Percentiles rank a stretch among this genome's conserved stretches.
Conservation (phyloP, 2,329 filamentous ascomycete species). For the Talaromyces sp. region DNA sequence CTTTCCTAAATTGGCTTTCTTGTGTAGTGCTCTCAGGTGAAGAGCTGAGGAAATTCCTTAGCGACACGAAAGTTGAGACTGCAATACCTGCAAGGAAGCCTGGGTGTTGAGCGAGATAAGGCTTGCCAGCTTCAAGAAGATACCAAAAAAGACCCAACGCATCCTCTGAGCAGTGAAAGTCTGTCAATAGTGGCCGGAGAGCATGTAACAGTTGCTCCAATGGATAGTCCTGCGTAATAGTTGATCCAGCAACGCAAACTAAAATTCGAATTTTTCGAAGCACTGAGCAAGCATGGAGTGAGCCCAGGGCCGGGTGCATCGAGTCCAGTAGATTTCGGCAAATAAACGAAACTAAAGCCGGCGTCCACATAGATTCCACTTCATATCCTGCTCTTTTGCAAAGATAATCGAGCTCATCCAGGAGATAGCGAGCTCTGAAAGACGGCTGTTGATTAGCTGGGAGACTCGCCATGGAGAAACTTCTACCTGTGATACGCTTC, state of each 20-base stretch:
- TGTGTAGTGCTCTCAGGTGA: conserved; percentile 76
- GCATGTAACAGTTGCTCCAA: conserved; percentile 85
- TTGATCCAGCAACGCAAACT: conserved; percentile 67
- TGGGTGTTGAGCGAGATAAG: conserved; percentile 59
- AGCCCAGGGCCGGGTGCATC: conserved; percentile 75
- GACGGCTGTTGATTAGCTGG: conserved; percentile 79
- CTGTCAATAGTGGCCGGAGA: conserved; percentile 69
- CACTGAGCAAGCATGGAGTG: conserved; percentile 78
- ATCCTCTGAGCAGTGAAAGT: conserved; percentile 85
- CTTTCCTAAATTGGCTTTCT: conserved; percentile 72
- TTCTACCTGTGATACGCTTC: conserved; percentile 61
- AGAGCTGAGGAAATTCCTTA: conserved; percentile 69
- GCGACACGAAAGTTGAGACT: conserved; percentile 70
- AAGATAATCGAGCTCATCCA: conserved; percentile 70
- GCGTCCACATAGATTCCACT: conserved; percentile 63
- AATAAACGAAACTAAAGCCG: conserved; percentile 66
- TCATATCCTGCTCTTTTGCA: conserved; percentile 66
- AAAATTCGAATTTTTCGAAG: conserved; percentile 80
- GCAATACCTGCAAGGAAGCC: conserved; percentile 77
- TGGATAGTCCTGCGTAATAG: conserved; percentile 72
- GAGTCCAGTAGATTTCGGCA: conserved; percentile 73
- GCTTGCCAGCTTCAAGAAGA: conserved; percentile 62
- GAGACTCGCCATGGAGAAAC: conserved; percentile 59
- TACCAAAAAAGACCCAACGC: conserved; percentile 82
- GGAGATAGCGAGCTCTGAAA: conserved; percentile 72